Evolutionary conservation across 1,139 yeast species (phyloP).

Genomic region (Arxiozyma heterogenica): DNA sequence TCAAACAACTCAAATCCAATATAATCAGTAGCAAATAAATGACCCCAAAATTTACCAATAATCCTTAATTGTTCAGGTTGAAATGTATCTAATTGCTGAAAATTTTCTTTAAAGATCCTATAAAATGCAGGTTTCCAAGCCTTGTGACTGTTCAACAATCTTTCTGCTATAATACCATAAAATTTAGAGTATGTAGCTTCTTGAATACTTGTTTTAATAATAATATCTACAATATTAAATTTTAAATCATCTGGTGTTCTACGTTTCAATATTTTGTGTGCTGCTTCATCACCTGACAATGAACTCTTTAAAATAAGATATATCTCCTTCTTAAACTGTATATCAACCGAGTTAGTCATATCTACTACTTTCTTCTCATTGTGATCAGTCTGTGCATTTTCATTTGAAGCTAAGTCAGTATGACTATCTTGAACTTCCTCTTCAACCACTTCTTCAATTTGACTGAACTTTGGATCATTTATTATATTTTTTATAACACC

Average conservation of each 20-base stretch:
- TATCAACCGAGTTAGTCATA: conserved; percentile 56
- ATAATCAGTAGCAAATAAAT: conserved; percentile 61
- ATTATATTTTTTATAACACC: conserved; percentile 15
- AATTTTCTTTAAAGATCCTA: conserved; percentile 47
- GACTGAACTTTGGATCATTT: background rate
- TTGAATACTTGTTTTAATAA: conserved; percentile 76
- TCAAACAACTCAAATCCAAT: conserved; percentile 54
- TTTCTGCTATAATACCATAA: conserved; percentile 72
- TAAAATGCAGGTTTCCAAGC: conserved; percentile 53
- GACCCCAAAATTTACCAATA: conserved; percentile 82
- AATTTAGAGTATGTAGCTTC: conserved; percentile 82
- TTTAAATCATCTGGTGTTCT: conserved; percentile 35
- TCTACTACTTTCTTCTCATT: conserved; percentile 39
- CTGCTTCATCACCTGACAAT: conserved; percentile 87
- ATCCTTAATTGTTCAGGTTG: conserved; percentile 72
- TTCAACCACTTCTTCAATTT: conserved; percentile 12
- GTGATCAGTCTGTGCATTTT: background rate
- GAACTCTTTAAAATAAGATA: conserved; percentile 87
- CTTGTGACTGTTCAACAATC: conserved; percentile 42
- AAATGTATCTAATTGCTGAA: conserved; percentile 50
- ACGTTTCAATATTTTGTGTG: conserved; percentile 64
- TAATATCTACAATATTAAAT: conserved; percentile 55
- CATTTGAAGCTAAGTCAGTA: background rate
- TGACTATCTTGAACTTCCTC: conserved; percentile 3
- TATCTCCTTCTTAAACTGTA: conserved; percentile 61